Evolutionary conservation across 257 asterid genomes (phyloP), one percentile per base, ranked within the genome.

Genomic region (Solanum dulcamara): DNA sequence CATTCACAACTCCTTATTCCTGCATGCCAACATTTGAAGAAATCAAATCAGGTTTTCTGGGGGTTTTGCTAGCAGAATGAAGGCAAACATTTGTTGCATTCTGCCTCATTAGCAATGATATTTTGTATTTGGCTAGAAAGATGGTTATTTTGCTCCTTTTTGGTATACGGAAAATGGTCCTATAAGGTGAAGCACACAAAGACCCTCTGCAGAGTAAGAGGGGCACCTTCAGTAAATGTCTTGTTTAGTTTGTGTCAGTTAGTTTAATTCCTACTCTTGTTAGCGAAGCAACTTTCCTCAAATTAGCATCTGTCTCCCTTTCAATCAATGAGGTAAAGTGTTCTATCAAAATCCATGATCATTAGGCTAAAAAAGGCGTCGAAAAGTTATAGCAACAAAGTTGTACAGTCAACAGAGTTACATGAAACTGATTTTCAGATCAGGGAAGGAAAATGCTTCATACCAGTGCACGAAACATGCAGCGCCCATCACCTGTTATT

Each of bases 401-500:
- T 10, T 81, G 59, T 81, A 77, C 77, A 82, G 38, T 60, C 59
- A 24, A 59, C 7, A 55, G 35, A 30, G 8, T 35, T 81, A 81
- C 12, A 59, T 35, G 24, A 81, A 81, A 35, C 3, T 81, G 37
- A 13, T 81, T 22, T 55, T 57, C 17, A 0, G 85, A 15, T n/a
- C 30, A 55, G n/a, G 88, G 81, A 83, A 74, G 83, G 83, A 5
- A 75, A n/a, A 80, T 4, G 35, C 79, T 14, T 32, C 92, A n/a
- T 93, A 97, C 99, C 97, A 97, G 86, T 51, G 99, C 98, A 77
- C 98, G 98, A 87, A 97, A 97, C 89, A 97, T 72, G 71, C 99
- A 97, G 83, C 98, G 96, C 1, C 99, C 99, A 84, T 97, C 98
- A 11, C 99, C 98, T n/a, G 97, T 91, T 10, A 97, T 96, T 91